phyloP scores from a whole-genome alignment of 352 stramenopile species.

The Phytophthora cactorum region DNA sequence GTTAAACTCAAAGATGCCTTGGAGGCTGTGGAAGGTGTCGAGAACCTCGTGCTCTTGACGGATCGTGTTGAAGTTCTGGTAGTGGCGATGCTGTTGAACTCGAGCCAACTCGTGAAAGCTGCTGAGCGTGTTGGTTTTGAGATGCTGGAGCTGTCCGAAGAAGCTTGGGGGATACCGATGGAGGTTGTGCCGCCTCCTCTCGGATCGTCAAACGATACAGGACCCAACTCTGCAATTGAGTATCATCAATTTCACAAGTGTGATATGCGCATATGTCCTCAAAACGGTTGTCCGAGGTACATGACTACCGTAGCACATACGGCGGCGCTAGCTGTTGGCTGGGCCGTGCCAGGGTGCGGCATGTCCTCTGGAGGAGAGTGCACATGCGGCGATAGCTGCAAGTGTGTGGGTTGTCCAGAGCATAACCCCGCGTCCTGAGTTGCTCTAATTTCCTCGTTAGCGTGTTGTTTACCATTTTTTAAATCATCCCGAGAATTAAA shows the following conservation, averaged over 20 bases:
- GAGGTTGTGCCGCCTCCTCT: conserved; percentile 28
- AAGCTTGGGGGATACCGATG: conserved; percentile 46
- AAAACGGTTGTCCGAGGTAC: conserved; percentile 78
- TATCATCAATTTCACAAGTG: conserved; percentile 53
- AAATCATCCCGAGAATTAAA: conserved; percentile 28
- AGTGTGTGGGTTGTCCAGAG: conserved; percentile 76
- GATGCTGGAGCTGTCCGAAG: conserved; percentile 62
- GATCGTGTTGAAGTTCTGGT: conserved; percentile 69
- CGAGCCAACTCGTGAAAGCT: conserved; percentile 45
- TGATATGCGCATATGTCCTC: conserved; percentile 64
- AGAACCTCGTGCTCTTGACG: conserved; percentile 61
- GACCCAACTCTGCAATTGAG: conserved; percentile 7
- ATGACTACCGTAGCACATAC: conserved; percentile 80
- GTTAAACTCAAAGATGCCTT: conserved; percentile 35
- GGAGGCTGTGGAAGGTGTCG: conserved; percentile 63
- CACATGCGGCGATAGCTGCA: conserved; percentile 80
- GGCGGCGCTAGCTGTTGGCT: conserved; percentile 77
- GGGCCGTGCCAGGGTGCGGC: conserved; percentile 77
- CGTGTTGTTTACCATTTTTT: conserved; percentile 17
- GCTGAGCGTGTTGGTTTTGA: conserved; percentile 47
- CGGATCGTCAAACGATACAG: conserved; percentile 16
- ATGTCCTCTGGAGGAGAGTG: conserved; percentile 84
- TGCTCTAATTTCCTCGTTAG: conserved; percentile 9
- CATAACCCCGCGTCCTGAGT: conserved; percentile 64
- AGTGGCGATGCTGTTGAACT: conserved; percentile 54